Evolutionary conservation across 148 eudicot species (phyloP).

Genomic region (Chenopodium berlandieri): DNA sequence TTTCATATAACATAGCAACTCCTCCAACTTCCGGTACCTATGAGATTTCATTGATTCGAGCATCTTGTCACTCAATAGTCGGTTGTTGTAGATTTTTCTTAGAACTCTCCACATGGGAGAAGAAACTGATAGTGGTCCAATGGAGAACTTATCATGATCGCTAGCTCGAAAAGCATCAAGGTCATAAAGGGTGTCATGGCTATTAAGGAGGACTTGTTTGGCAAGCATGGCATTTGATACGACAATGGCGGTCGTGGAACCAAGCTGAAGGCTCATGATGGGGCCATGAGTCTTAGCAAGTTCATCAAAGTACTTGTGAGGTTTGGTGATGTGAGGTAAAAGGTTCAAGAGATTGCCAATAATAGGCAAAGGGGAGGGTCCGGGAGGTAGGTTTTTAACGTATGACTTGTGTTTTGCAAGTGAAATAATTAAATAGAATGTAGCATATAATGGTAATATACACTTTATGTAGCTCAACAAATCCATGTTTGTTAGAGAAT

Average conservation of each 20-base stretch:
- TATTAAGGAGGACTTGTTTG: constrained; percentile 10
- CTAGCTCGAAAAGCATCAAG: background rate
- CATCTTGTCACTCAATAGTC: constrained; percentile 1
- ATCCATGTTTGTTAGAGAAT: background rate
- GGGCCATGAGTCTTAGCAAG: constrained; percentile 12
- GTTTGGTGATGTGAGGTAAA: background rate
- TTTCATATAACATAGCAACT: constrained; percentile 4
- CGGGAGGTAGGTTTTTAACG: background rate
- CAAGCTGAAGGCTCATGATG: constrained; percentile 2
- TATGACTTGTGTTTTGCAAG: background rate
- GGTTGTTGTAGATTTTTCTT: background rate
- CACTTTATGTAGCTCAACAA: background rate
- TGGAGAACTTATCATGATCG: background rate
- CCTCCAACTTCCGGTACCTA: background rate
- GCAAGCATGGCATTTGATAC: background rate
- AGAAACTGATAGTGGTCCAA: background rate
- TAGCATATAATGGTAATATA: background rate
- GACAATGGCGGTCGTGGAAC: constrained; percentile 10
- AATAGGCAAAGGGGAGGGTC: background rate
- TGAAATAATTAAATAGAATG: background rate
- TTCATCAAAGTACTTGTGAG: constrained; percentile 3
- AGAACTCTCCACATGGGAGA: background rate
- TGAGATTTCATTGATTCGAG: background rate
- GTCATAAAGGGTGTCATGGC: background rate
- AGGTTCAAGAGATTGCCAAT: constrained; percentile 2